Evolutionary conservation across 345 rosid species (phyloP).

Genomic region (Lumnitzera littorea): DNA sequence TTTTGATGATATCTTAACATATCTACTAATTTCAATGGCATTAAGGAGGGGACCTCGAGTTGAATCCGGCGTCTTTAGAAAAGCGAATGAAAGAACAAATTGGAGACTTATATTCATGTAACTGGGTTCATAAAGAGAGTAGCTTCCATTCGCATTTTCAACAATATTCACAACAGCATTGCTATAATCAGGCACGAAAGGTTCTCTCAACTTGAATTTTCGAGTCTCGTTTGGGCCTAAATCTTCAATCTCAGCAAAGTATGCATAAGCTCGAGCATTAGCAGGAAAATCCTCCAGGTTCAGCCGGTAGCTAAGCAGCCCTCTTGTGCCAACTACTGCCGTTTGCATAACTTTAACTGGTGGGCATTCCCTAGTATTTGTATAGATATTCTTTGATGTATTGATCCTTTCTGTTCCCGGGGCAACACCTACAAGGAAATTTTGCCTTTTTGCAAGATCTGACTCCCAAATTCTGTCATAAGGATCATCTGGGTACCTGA

Average conservation of each 20-base stretch:
- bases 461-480: constrained; percentile 99
- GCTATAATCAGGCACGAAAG: constrained; percentile 67
- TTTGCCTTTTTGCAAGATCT: constrained; percentile 71
- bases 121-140: constrained; percentile 90
- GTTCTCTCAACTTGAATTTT: constrained; percentile 62
- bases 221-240: constrained; percentile 60
- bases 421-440: constrained; percentile 83
- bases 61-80: constrained; percentile 71
- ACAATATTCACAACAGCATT: constrained; percentile 91
- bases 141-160: constrained; percentile 93
- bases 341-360: constrained; percentile 97
- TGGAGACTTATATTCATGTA: constrained; percentile 81
- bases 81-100: constrained; percentile 73
- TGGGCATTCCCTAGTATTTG: constrained; percentile 82
- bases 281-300: constrained; percentile 96
- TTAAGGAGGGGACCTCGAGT: constrained; percentile 76
- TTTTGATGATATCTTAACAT: constrained; percentile 56
- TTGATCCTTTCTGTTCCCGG: constrained; percentile 68
- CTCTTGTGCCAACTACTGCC: constrained; percentile 86
- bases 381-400: constrained; percentile 49
- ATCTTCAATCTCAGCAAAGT: constrained; percentile 90
- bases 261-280: constrained; percentile 86
- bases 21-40: constrained; percentile 89
- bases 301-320: constrained; percentile 60
- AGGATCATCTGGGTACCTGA: constrained; percentile 98